A percentile compares a stretch with the other conserved stretches of the same genome.
Conservation (phyloP, 352 stramenopile species). For the Pythium periplocum region DNA sequence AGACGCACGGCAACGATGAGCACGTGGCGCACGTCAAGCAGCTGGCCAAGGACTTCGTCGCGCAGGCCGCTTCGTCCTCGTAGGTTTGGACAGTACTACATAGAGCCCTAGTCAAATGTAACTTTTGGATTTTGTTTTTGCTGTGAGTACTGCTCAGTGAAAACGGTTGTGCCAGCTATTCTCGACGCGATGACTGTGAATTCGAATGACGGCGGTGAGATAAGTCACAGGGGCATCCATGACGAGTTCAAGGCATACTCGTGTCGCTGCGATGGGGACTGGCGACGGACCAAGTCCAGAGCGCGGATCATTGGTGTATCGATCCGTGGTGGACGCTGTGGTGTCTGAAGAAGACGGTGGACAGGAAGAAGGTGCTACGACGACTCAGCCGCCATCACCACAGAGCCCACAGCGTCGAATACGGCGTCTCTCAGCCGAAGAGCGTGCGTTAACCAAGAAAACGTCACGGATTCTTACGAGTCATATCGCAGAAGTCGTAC, state of each 20-base stretch:
- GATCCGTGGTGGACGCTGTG: conserved; percentile 10
- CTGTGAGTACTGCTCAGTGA: no score
- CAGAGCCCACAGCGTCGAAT: neutral
- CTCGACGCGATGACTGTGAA: no score
- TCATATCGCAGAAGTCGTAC: no score
- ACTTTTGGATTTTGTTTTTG: no score
- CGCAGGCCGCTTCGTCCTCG: conserved; percentile 32
- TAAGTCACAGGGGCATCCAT: neutral
- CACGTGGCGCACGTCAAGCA: conserved; percentile 91
- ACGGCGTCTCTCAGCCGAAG: conserved; percentile 28
- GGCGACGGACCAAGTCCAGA: no score
- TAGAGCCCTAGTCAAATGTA: no score
- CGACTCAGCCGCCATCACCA: no score
- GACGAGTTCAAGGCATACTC: conserved; percentile 1
- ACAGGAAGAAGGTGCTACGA: neutral
- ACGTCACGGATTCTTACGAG: conserved; percentile 25
- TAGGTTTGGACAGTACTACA: no score
- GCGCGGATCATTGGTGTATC: conserved; percentile 9
- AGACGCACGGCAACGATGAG: conserved; percentile 86
- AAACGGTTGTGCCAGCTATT: no score
- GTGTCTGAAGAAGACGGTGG: conserved; percentile 5
- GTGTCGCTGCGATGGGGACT: neutral
- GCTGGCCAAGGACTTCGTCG: conserved; percentile 92
- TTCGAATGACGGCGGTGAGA: no score
- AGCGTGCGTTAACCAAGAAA: conserved; percentile 35